These are phyloP conservation scores for Beauveria sp. DNA, from an alignment of 2,329 filamentous ascomycete species.

Conservation along the genomic window DNA sequence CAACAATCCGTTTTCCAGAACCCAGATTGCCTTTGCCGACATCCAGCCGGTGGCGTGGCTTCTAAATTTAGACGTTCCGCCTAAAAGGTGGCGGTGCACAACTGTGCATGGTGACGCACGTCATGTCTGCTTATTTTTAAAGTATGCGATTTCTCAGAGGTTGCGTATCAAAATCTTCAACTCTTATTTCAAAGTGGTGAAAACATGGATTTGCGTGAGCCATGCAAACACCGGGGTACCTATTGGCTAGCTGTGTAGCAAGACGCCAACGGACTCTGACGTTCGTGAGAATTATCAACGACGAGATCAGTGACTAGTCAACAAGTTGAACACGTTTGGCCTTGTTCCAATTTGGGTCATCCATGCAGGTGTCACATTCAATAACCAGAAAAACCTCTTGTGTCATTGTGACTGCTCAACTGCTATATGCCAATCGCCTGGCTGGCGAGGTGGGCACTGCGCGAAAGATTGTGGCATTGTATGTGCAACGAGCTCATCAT, in stretches of 20 bases:
- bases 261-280: no score
- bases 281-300: no score
- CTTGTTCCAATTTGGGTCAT: not conserved
- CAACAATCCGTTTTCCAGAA: not conserved
- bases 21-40: not conserved
- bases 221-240: no score
- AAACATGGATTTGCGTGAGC: no score
- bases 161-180: not conserved
- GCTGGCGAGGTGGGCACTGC: not conserved
- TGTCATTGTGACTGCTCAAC: not conserved
- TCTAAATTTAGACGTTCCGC: constrained; percentile 8
- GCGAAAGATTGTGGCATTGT: not conserved
- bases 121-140: not conserved
- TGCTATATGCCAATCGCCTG: not conserved
- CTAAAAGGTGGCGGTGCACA: constrained; percentile 6
- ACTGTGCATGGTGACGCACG: not conserved
- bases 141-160: not conserved
- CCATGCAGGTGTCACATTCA: not conserved
- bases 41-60: not conserved
- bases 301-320: no score
- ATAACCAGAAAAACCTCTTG: not conserved
- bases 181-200: no score
- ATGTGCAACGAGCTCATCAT: not conserved
- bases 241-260: no score
- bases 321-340: no score